Percentiles rank a stretch among this genome's conserved stretches.
phyloP scores from a whole-genome alignment of 306 rosid species.

The Purshia tridentata region DNA sequence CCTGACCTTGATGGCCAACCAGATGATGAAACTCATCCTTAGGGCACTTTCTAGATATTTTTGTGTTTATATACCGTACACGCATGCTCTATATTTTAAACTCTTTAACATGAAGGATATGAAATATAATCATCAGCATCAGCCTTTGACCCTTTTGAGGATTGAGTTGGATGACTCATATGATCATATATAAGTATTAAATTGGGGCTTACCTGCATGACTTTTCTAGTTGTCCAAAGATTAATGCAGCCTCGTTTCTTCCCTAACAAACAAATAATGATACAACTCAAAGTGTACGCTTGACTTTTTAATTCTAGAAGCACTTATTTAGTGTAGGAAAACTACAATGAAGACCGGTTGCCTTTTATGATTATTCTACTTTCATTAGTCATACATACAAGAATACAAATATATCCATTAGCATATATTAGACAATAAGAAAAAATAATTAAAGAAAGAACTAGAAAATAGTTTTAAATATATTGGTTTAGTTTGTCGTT shows the following conservation, averaged over 20 bases:
- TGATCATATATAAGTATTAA: not conserved
- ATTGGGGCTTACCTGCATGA: not conserved
- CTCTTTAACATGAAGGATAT: too few species aligned
- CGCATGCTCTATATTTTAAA: too few species aligned
- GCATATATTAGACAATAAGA: not conserved
- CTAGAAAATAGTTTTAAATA: not conserved
- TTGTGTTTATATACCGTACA: too few species aligned
- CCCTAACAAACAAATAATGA: not conserved
- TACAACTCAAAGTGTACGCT: not conserved
- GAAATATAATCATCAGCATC: too few species aligned
- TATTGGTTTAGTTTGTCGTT: not conserved
- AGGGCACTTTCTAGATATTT: too few species aligned
- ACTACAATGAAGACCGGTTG: not conserved
- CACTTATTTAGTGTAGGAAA: too few species aligned
- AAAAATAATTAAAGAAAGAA: not conserved
- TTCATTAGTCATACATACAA: not conserved
- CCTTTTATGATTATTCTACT: not conserved
- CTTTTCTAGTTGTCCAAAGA: not conserved
- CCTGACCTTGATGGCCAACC: too few species aligned
- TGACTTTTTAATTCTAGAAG: too few species aligned
- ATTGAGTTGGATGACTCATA: too few species aligned
- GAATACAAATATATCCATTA: not conserved
- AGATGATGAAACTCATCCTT: too few species aligned
- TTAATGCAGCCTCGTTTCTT: not conserved
- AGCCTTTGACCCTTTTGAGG: too few species aligned